Evolutionary conservation across 768 basidiomycete genomes (phyloP).

Genomic region (Gloeopeniophorella convolvens): DNA sequence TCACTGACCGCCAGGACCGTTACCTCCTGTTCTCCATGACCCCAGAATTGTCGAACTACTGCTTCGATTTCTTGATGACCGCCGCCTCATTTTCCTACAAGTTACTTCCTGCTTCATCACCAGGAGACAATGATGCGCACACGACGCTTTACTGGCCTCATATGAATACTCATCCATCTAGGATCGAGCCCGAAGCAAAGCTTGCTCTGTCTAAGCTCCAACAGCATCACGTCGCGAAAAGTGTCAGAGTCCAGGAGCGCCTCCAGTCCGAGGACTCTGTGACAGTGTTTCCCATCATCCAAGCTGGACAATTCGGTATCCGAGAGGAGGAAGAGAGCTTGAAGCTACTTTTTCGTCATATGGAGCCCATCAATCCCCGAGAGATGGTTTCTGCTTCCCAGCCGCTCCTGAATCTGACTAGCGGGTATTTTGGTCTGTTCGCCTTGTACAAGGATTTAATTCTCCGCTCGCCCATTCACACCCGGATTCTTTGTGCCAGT

Average conservation of each 20-base stretch:
- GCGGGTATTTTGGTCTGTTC: conserved; percentile 91
- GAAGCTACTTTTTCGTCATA: conserved; percentile 45
- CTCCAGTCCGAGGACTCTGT: conserved; percentile 32
- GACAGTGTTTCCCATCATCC: conserved; percentile 74
- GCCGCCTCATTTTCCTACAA: conserved; percentile 70
- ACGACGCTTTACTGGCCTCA: conserved; percentile 62
- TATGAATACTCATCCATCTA: conserved; percentile 55
- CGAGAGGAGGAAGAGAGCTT: conserved; percentile 77
- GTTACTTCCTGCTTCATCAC: conserved; percentile 31
- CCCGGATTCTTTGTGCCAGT: conserved; percentile 75
- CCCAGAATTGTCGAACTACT: conserved; percentile 68
- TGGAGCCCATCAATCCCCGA: conserved; percentile 3
- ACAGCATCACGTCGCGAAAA: conserved; percentile 25
- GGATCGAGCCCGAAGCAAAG: conserved; percentile 56
- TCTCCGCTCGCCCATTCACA: conserved; percentile 50
- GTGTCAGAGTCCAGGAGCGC: conserved; percentile 6
- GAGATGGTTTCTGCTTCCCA: conserved; percentile 8
- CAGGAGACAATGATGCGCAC: conserved; percentile 30
- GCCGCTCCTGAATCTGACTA: conserved; percentile 76
- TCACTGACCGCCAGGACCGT: conserved; percentile 91
- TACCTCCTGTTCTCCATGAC: conserved; percentile 72
- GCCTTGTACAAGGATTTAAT: conserved; percentile 69
- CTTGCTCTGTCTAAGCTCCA: conserved; percentile 57
- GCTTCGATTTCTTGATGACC: conserved; percentile 65
- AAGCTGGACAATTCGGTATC: conserved; percentile 82